Conservation (phyloP, 2,329 filamentous ascomycete species). For the Calycina marina region DNA sequence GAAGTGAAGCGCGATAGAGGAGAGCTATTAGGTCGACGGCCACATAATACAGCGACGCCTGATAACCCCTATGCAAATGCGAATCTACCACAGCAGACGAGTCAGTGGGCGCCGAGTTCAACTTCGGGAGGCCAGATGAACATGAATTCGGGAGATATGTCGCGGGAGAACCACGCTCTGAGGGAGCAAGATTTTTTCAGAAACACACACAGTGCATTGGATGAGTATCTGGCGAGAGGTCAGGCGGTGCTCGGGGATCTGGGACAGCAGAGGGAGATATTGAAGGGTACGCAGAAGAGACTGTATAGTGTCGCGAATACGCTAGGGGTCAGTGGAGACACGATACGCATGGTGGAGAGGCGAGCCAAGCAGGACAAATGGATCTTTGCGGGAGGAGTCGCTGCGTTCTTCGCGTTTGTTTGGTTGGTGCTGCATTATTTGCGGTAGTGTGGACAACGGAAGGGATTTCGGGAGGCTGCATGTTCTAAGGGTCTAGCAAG, state of each 20-base stretch:
- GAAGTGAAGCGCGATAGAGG: slow-evolving; percentile 50
- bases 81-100: slow-evolving; percentile 11
- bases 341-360: slow-evolving; percentile 90
- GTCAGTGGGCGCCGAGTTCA: slow-evolving; percentile 20
- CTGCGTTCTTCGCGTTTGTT: slow-evolving; percentile 82
- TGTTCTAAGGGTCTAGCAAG: too few relatives aligned
- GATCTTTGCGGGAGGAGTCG: slow-evolving; percentile 83
- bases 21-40: slow-evolving; percentile 74
- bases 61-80: slow-evolving; percentile 81
- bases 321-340: slow-evolving; percentile 83
- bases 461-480: too few relatives aligned
- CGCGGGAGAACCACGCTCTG: slow-evolving; percentile 68
- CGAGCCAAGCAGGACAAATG: slow-evolving; percentile 91
- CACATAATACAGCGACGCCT: slow-evolving; percentile 66
- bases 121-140: slow-evolving; percentile 22
- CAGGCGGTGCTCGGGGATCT: slow-evolving; percentile 82
- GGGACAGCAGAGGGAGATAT: slow-evolving; percentile 78
- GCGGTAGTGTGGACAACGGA: too few relatives aligned
- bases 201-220: slow-evolving; percentile 69
- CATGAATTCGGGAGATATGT: slow-evolving; percentile 45
- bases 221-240: slow-evolving; percentile 86
- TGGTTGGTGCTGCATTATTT: slow-evolving; percentile 84
- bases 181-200: slow-evolving; percentile 81
- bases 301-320: slow-evolving; percentile 92
- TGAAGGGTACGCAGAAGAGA: slow-evolving; percentile 85